Percentiles rank a stretch among this genome's conserved stretches.
phyloP scores from a whole-genome alignment of 257 asterid species.

The Nicotiana undulata region DNA sequence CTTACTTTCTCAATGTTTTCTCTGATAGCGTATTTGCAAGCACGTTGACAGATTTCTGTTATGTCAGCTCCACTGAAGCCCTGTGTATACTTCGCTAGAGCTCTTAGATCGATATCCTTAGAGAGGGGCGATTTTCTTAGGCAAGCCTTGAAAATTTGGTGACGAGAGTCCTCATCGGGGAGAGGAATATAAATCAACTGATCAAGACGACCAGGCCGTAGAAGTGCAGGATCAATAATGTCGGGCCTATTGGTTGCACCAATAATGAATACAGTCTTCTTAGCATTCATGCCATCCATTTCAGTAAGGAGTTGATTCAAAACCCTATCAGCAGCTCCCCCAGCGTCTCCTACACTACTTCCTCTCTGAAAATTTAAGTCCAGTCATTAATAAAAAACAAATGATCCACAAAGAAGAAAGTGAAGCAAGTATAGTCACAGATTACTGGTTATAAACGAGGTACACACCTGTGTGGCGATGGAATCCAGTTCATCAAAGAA shows the following conservation, averaged over 20 bases:
- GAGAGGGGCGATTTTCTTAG: slow-evolving; percentile 74
- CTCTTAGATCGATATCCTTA: slow-evolving; percentile 68
- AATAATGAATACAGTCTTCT: slow-evolving; percentile 81
- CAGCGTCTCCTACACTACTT: slow-evolving; percentile 70
- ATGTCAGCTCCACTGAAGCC: slow-evolving; percentile 95
- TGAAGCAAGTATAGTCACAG: not conserved
- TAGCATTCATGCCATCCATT: slow-evolving; percentile 93
- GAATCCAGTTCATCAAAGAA: slow-evolving; percentile 70
- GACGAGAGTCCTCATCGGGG: slow-evolving; percentile 83
- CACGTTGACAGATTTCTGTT: slow-evolving; percentile 87
- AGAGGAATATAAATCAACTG: slow-evolving; percentile 85
- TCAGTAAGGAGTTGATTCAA: slow-evolving; percentile 87
- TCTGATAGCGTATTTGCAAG: slow-evolving; percentile 85
- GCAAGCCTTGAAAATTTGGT: slow-evolving; percentile 74
- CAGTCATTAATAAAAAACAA: not conserved
- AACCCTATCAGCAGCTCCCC: slow-evolving; percentile 92
- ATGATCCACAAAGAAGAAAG: not conserved
- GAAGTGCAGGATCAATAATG: slow-evolving; percentile 83
- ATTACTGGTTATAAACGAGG: not conserved
- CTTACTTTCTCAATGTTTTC: slow-evolving; percentile 85
- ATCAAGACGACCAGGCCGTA: slow-evolving; percentile 88
- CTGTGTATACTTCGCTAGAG: slow-evolving; percentile 80
- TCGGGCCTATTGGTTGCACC: slow-evolving; percentile 95
- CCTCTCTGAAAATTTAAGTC: slow-evolving; percentile 40
- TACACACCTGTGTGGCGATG: slow-evolving; percentile 58